Conservation (phyloP, 108 stramenopile species). For the Nitzschia sp. region DNA sequence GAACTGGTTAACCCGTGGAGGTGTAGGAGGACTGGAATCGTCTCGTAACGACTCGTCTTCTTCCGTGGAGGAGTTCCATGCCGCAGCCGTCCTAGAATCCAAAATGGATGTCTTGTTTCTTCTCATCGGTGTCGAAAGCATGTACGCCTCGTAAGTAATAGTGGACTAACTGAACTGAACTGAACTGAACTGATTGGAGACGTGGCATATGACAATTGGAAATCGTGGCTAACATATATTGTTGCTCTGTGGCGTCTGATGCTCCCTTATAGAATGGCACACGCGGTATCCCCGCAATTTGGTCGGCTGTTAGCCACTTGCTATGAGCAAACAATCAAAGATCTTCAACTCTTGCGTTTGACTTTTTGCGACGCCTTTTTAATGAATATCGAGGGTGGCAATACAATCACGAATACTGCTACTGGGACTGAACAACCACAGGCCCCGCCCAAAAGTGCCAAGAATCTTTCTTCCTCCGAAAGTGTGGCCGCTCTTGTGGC, state of each 20-base stretch:
- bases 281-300: background rate
- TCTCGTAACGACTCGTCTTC: background rate
- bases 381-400: background rate
- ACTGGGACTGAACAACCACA: too few relatives aligned
- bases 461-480: background rate
- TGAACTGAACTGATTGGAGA: too few relatives aligned
- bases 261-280: background rate
- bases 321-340: background rate
- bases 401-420: background rate
- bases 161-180: too few relatives aligned
- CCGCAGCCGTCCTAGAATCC: background rate
- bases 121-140: background rate
- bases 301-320: background rate
- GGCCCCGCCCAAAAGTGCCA: too few relatives aligned
- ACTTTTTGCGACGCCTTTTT: slow-evolving; percentile 6
- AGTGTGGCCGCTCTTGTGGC: background rate
- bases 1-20: background rate
- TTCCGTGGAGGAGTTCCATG: background rate
- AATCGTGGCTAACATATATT: too few relatives aligned
- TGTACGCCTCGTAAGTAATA: too few relatives aligned
- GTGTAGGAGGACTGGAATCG: background rate
- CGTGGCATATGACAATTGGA: too few relatives aligned
- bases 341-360: background rate
- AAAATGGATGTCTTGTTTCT: slow-evolving; percentile 5
- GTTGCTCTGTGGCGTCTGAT: too few relatives aligned